Conservation (phyloP, 208 protist species). For the Leishmania guyanensis region DNA sequence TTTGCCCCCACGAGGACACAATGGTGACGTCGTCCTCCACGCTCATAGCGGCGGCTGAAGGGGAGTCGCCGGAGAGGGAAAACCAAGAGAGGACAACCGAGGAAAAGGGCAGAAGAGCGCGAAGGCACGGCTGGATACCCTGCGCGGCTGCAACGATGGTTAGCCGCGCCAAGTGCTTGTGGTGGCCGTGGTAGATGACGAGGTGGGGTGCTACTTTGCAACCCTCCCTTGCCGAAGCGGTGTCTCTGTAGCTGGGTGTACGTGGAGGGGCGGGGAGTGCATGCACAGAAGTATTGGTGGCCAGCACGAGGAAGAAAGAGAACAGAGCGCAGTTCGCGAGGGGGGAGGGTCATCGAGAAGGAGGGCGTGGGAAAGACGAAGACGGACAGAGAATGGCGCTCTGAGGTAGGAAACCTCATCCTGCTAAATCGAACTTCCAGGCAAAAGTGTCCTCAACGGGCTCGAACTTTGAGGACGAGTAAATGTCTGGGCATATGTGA, state of each 20-base stretch:
- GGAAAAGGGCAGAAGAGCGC: not conserved
- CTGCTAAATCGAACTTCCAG: not conserved
- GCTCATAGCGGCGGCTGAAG: constrained; percentile 18
- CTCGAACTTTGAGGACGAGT: not conserved
- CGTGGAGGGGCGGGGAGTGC: not conserved
- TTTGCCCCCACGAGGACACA: constrained; percentile 58
- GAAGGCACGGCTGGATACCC: not conserved
- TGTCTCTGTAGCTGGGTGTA: not conserved
- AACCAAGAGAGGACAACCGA: constrained; percentile 1
- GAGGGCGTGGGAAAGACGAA: not conserved
- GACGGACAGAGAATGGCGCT: not conserved
- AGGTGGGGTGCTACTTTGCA: not conserved
- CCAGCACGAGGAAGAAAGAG: not conserved
- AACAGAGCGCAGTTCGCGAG: not conserved
- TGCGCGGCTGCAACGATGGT: not conserved
- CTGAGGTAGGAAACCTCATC: not conserved
- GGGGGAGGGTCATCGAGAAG: not conserved
- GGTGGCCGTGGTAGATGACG: no score
- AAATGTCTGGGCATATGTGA: not conserved
- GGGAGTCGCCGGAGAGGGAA: not conserved
- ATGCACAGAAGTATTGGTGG: not conserved
- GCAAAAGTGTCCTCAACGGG: not conserved
- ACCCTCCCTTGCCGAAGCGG: not conserved
- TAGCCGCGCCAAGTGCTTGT: not conserved
- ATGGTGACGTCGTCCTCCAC: constrained; percentile 50